Evolutionary conservation across 2,329 filamentous ascomycete genomes (phyloP).

Genomic region (Diaporthe helianthi): DNA sequence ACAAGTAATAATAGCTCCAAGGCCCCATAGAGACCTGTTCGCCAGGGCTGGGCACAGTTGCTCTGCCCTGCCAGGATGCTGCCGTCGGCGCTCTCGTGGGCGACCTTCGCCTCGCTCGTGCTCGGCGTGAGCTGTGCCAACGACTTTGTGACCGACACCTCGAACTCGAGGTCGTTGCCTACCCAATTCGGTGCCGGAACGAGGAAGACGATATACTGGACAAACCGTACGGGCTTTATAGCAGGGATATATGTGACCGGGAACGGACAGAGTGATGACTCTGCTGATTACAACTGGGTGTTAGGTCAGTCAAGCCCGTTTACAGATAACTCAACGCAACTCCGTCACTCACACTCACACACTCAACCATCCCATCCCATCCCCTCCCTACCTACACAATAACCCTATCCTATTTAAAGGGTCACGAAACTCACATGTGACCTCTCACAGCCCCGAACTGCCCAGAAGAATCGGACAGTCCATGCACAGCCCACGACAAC

Average conservation of each 20-base stretch:
- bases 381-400: background rate
- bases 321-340: background rate
- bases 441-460: background rate
- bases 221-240: background rate
- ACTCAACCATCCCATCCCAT: too few species aligned
- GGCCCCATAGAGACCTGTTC: background rate
- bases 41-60: constrained; percentile 3
- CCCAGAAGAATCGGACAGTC: constrained; percentile 1
- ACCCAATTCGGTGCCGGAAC: background rate
- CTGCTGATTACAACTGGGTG: background rate
- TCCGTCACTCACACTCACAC: too few species aligned
- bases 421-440: background rate
- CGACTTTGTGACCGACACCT: constrained; percentile 3
- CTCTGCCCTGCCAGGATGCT: constrained; percentile 7
- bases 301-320: constrained; percentile 10
- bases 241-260: constrained; percentile 16
- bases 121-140: constrained; percentile 14
- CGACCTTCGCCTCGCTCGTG: constrained; percentile 1
- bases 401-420: background rate
- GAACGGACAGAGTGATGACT: background rate
- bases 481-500: constrained; percentile 14
- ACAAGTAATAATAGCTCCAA: background rate
- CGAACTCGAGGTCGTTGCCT: background rate
- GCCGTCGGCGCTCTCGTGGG: constrained; percentile 6
- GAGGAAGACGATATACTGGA: constrained; percentile 13